These are phyloP conservation scores for Alternaria infectoria DNA, from an alignment of 2,329 filamentous ascomycete genomes.

Conservation along the genomic window DNA sequence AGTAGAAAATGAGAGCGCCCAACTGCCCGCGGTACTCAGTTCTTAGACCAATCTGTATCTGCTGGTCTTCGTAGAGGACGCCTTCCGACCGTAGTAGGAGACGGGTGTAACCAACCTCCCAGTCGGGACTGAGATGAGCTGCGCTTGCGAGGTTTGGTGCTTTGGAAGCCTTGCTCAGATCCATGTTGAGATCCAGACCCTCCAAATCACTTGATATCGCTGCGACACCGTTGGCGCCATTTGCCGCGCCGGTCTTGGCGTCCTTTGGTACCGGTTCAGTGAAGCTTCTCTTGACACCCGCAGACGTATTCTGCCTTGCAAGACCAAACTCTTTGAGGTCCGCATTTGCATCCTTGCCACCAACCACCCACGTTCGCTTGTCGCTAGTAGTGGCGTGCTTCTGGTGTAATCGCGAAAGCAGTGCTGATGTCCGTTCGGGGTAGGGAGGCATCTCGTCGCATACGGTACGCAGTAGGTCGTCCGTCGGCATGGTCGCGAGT, in stretches of 20 bases:
- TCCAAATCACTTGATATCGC: slow-evolving; percentile 66
- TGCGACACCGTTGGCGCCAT: slow-evolving; percentile 58
- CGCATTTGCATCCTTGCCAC: slow-evolving; percentile 89
- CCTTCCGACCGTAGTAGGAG: slow-evolving; percentile 82
- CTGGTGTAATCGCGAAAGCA: slow-evolving; percentile 90
- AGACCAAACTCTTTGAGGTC: slow-evolving; percentile 81
- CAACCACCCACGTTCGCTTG: slow-evolving; percentile 97
- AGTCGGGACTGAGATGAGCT: slow-evolving; percentile 90
- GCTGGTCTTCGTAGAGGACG: slow-evolving; percentile 91
- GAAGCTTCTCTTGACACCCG: slow-evolving; percentile 85
- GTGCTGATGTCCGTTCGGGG: slow-evolving; percentile 88
- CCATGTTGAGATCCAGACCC: slow-evolving; percentile 77
- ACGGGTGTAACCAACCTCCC: slow-evolving; percentile 88
- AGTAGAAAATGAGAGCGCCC: slow-evolving; percentile 94
- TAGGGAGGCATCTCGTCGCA: slow-evolving; percentile 99
- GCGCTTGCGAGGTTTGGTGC: slow-evolving; percentile 88
- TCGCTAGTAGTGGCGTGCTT: slow-evolving; percentile 93
- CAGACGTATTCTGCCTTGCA: slow-evolving; percentile 67
- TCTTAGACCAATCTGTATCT: slow-evolving; percentile 89
- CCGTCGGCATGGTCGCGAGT: slow-evolving; percentile 82
- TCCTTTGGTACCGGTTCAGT: slow-evolving; percentile 57
- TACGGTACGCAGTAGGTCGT: slow-evolving; percentile 89
- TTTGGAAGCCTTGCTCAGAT: slow-evolving; percentile 64
- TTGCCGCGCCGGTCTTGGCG: slow-evolving; percentile 33
- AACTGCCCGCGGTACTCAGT: slow-evolving; percentile 96